Evolutionary conservation across 768 basidiomycete species (phyloP).

Genomic region (Coprinopsis sp.): DNA sequence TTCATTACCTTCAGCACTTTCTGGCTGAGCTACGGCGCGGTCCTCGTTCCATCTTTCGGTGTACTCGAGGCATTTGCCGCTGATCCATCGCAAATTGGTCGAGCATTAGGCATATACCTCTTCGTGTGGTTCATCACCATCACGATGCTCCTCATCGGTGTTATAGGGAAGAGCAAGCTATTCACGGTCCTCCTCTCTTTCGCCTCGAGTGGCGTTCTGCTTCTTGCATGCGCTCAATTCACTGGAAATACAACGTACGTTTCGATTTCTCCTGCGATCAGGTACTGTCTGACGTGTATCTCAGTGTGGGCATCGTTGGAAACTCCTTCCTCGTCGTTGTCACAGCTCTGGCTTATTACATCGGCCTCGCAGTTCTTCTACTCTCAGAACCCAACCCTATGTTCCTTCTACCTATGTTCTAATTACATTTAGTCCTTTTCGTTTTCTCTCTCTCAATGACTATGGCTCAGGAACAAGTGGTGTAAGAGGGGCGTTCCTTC

Average conservation of each 20-base stretch:
- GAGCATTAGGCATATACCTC: constrained; percentile 8
- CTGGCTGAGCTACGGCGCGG: constrained; percentile 8
- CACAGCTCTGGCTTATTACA: constrained; percentile 5
- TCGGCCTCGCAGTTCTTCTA: constrained; percentile 6
- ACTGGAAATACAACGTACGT: constrained; percentile 3
- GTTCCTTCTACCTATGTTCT: constrained; percentile 7
- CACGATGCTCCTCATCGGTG: constrained; percentile 7
- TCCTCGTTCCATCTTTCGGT: constrained; percentile 7
- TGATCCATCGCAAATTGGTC: constrained; percentile 4
- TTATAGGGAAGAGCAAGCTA: constrained; percentile 10
- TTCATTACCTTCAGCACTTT: constrained; percentile 11
- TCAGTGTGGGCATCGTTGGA: constrained; percentile 4
- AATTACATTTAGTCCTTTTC: not conserved
- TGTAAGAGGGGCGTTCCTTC: too few species aligned
- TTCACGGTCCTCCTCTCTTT: constrained; percentile 6
- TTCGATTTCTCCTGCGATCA: not conserved
- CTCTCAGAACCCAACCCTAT: constrained; percentile 7
- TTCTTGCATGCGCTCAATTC: constrained; percentile 4
- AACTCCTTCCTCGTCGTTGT: constrained; percentile 7
- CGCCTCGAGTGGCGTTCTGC: constrained; percentile 3
- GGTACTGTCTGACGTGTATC: not conserved
- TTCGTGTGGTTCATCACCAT: constrained; percentile 9
- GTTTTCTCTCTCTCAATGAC: too few species aligned
- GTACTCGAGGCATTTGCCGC: constrained; percentile 4
- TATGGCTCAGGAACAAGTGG: too few species aligned